A percentile compares a stretch with the other conserved stretches of the same genome.
Conservation (phyloP, 345 rosid genomes). For the Psidium guajava region DNA sequence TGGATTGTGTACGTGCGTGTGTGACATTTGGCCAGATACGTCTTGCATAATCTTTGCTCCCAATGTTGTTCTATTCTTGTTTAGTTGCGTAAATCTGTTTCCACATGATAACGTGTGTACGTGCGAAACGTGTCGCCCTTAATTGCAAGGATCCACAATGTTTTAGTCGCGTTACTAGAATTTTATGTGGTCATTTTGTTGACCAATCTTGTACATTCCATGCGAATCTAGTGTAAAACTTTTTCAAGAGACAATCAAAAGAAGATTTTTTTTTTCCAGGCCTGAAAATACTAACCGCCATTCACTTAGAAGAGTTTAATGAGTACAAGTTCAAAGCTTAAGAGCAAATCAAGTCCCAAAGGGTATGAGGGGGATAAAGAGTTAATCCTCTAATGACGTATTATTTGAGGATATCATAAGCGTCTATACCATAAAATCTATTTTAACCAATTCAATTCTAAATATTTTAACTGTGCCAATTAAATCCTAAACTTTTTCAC, state of each 20-base stretch:
- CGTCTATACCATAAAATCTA: too few species aligned
- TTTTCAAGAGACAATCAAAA: background rate
- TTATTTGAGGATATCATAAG: too few species aligned
- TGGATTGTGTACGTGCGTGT: too few species aligned
- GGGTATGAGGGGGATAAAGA: background rate
- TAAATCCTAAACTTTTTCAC: too few species aligned
- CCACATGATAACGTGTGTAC: background rate
- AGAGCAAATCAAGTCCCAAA: background rate
- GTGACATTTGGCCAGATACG: too few species aligned
- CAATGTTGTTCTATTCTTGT: background rate
- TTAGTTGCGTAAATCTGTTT: background rate
- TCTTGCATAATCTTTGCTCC: background rate
- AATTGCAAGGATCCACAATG: background rate
- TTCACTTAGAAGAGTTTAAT: background rate
- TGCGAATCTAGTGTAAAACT: background rate
- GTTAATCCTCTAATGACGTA: too few species aligned
- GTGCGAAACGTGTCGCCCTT: fast-evolving
- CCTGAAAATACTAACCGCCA: background rate
- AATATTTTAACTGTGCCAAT: too few species aligned
- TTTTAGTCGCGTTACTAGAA: background rate
- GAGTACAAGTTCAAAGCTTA: background rate
- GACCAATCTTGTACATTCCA: background rate
- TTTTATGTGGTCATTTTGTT: background rate
- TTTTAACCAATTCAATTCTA: too few species aligned
- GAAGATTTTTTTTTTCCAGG: background rate